A percentile compares a stretch with the other conserved stretches of the same genome.
Evolutionary conservation across 305 asterid species (phyloP).

Genomic region (Fraxinus dipetala): DNA sequence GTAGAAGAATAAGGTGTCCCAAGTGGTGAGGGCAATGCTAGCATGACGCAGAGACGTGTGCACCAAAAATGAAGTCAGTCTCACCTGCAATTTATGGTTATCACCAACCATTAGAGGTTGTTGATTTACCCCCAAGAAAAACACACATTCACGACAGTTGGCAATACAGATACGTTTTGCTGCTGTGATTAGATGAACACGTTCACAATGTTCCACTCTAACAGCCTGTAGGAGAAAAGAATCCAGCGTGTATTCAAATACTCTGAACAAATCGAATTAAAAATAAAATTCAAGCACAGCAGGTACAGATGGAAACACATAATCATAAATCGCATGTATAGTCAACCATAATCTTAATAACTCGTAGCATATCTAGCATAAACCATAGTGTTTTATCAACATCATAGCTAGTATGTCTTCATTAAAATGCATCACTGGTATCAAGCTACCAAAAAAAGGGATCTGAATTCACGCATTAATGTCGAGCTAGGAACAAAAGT

Average conservation of each 20-base stretch:
- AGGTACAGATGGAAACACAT: neutral
- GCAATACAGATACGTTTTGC: constrained; percentile 92
- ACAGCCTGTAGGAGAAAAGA: constrained; percentile 61
- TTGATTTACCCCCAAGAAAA: constrained; percentile 97
- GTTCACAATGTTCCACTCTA: constrained; percentile 98
- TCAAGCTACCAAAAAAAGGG: neutral
- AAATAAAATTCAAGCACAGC: neutral
- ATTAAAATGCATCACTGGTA: neutral
- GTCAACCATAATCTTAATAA: neutral
- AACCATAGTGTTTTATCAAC: neutral
- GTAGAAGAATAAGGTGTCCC: neutral
- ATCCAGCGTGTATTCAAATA: neutral
- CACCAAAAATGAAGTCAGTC: constrained; percentile 16
- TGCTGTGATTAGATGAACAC: constrained; percentile 90
- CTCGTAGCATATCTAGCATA: neutral
- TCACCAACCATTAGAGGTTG: constrained; percentile 97
- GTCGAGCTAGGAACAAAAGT: neutral
- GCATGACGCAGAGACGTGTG: constrained; percentile 5
- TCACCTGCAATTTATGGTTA: constrained; percentile 98
- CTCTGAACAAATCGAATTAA: neutral
- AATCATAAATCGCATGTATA: neutral
- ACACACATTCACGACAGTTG: constrained; percentile 95
- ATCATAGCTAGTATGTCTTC: neutral
- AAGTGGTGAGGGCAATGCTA: neutral
- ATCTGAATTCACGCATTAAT: constrained; percentile 2